Evolutionary conservation across 208 protist species (phyloP), one percentile per base, ranked within the genome.

Genomic region (Trypanosoma platydactyli): DNA sequence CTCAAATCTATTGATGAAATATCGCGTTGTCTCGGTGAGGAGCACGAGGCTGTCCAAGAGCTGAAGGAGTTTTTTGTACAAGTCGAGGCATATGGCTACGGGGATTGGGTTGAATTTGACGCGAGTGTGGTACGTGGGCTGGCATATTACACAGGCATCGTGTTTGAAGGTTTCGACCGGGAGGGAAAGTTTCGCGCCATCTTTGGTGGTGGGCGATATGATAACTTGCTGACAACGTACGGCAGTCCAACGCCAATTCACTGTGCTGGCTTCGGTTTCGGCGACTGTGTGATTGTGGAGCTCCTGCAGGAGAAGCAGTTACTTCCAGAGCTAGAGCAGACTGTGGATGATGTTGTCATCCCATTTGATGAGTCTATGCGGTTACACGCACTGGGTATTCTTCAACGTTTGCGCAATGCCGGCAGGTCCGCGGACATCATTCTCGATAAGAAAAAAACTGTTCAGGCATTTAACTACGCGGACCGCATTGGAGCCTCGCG

Each of bases 131-230:
- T 98, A 35, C 84, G 97, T 44, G 97, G 97, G 4, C 77, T 98
- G 15, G 91, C 95, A 1, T 98, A 98, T 76, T 98, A 98, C 86
- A 98, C 97, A 24, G 97, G 97, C 44, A 94, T 98, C 58, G 97
- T 98, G 3, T 98, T 98, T 76, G 97, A 98, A 73, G 93, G 82
- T 25, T 98, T 98, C 64, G 96, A 98, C 64, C 83, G 91, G 42
- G 80, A 71, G 22, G 91, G 93, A 53, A 94, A 95, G 68, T 89
- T 98, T 44, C 89, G 97, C 56, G 97, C 97, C 30, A 88, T 98
- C 57, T 98, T 80, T 80, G 97, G 97, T 38, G 97, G 97, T 24
- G 97, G 97, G 35, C 84, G 97, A 33, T 98, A 98, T 80, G 95
- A 98, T 84, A 88, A 88, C 49, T 85, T 98, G 18, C 81, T 98